Evolutionary conservation across 345 rosid genomes (phyloP), one percentile per base, ranked within the genome.

Genomic region (Acer campestre): DNA sequence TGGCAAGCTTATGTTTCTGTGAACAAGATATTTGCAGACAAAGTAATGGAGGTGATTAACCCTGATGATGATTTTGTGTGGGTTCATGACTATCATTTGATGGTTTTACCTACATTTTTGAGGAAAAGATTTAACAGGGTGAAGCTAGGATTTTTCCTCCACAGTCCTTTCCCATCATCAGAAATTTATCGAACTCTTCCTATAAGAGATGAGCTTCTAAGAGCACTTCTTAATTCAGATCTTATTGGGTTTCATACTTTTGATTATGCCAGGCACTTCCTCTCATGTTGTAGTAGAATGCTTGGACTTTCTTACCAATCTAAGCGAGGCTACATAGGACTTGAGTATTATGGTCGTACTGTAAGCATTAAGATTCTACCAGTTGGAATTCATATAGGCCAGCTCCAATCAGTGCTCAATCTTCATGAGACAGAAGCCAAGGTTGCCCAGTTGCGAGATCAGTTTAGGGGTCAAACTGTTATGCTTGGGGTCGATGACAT

Each of bases 31-130:
- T 94, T 94, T 78, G 98, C 98, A 0, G 98, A 94, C 80, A 94
- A 91, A 83, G 96, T 94, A 10, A 94, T 89, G 97, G 97, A 94
- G 82, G 98, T 93, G 71, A 94, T 94, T 56, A 93, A 76, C 80
- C 98, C 98, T 53, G 98, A 94, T 12, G 98, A 94, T 78, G 98
- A 94, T 81, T 94, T 77, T 61, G 98, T 91, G 40, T 94, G 98
- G 98, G 92, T 94, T 79, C 98, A 94, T 77, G 98, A 94, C 80
- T 94, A 94, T 83, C 98, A 94, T 86, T 82, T 94, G 82, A 93
- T 94, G 97, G 97, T 93, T 74, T 78, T 94, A 81, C 98, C 98
- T 40, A 93, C 98, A 4, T 94, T 94, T 82, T 82, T 94, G 81
- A 86, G 98, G 85, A 94, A 94, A 81, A 85, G 98, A 81, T 94